Base-by-base conservation (phyloP, 2,329 filamentous ascomycete genomes). In the Colletotrichum australisinense region DNA sequence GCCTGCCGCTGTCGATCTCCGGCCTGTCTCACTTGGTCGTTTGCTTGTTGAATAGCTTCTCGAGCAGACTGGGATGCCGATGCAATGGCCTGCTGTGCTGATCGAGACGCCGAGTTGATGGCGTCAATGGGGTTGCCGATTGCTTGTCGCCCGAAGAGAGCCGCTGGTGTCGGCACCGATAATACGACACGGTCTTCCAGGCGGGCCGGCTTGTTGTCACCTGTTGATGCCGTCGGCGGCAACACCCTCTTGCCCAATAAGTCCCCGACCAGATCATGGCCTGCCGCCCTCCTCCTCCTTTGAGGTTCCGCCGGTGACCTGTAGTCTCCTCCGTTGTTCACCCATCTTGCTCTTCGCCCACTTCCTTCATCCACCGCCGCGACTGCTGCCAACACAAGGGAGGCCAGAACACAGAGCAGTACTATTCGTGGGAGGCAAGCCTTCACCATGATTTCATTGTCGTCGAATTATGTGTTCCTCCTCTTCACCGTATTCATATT, bases 1-100 rank as follows among this genome's bases (percentile, higher is more conserved):
- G 74, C 74, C 72, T 75, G 73, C 60, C 76, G 73, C 8, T 76
- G 76, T 19, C 75, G 74, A 58, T 80, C 77, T 64, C 76, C 74
- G 19, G 77, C 77, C 70, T 76, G 74, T 63, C 77, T 77, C 3
- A 74, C 74, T 55, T 76, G 76, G 22, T 77, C 70, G 62, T 76
- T 74, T 59, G 79, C 74, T 53, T 73, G 65, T 58, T 76, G 75
- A n/a, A 78, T 69, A 28, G 77, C 80, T 71, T 81, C 52, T 9
- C 56, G 46, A 1, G 74, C 74, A 4, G 72, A 74, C 69, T 71
- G 73, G 2, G 70, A 73, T 14, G 73, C 73, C 32, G 55, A 28
- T 1, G 70, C 70, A 26, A 75, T 69, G 66, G 73, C 73, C 58
- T 75, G 73, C 46, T 75, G 73, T 3, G 73, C 73, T 1, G 70